phyloP scores from a whole-genome alignment of 495 filamentous ascomycete genomes.

The Cudoniella acicularis region DNA sequence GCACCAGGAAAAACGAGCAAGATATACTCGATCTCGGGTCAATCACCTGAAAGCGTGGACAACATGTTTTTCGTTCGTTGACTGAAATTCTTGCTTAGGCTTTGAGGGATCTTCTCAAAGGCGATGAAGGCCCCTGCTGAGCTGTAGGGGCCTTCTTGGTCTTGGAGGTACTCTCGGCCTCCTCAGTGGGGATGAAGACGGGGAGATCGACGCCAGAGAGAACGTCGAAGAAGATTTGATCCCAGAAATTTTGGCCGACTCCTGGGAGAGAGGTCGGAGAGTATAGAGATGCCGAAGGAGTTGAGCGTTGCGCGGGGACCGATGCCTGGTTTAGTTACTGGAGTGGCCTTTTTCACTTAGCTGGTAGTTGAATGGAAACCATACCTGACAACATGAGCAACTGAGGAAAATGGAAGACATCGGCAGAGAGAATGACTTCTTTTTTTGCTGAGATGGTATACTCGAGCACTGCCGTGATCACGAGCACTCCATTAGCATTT shows the following conservation, averaged over 20 bases:
- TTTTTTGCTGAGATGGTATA: constrained; percentile 27
- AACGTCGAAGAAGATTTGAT: constrained; percentile 42
- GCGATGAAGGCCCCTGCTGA: constrained; percentile 42
- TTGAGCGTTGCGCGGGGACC: constrained; percentile 50
- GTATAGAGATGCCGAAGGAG: constrained; percentile 44
- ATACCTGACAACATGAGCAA: constrained; percentile 58
- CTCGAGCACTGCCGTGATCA: constrained; percentile 32
- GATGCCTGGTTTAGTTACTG: constrained; percentile 45
- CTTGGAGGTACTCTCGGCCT: constrained; percentile 23
- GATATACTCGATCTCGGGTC: constrained; percentile 57
- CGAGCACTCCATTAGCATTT: constrained; percentile 47
- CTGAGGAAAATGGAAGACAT: constrained; percentile 59
- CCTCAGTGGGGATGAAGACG: not conserved
- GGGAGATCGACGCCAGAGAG: constrained; percentile 36
- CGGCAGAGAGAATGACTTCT: constrained; percentile 63
- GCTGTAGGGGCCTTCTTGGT: constrained; percentile 38
- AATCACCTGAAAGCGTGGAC: constrained; percentile 43
- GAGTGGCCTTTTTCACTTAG: not conserved
- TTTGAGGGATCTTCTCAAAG: constrained; percentile 41
- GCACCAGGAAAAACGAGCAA: constrained; percentile 22
- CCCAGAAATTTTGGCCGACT: constrained; percentile 63
- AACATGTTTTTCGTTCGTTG: constrained; percentile 30
- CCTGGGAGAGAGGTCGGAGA: constrained; percentile 54
- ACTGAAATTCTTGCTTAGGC: constrained; percentile 7
- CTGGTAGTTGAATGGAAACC: constrained; percentile 1